A percentile compares a stretch with the other conserved stretches of the same genome.
These are phyloP conservation scores for Trametes versicolor DNA, from an alignment of 1,284 basidiomycete species.

Conservation along the genomic window DNA sequence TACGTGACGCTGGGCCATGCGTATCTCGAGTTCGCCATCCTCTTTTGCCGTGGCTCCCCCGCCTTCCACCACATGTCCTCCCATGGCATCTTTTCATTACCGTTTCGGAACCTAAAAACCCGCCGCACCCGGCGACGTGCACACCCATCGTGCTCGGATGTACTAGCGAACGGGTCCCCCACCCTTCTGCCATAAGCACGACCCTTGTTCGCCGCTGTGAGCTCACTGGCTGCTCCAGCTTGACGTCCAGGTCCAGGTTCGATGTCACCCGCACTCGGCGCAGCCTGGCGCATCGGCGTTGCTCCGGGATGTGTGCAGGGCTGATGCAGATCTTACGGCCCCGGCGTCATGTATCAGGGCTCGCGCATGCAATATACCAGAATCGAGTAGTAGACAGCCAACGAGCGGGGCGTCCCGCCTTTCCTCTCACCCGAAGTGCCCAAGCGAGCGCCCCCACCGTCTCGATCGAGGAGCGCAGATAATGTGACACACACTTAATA, in stretches of 20 bases:
- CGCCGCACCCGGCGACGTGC: conserved; percentile 9
- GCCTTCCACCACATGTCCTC: conserved; percentile 5
- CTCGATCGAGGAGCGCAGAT: background rate
- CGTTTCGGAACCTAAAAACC: conserved; percentile 18
- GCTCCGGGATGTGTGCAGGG: conserved; percentile 9
- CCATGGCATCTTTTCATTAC: conserved; percentile 24
- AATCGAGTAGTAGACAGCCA: background rate
- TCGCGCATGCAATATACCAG: conserved; percentile 1
- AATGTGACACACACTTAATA: background rate
- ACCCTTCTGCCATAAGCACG: conserved; percentile 12
- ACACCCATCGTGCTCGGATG: conserved; percentile 16
- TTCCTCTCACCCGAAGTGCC: background rate
- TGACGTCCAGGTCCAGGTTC: background rate
- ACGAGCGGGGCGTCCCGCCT: background rate
- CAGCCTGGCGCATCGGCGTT: background rate
- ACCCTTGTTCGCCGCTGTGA: conserved; percentile 7
- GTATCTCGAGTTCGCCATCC: background rate
- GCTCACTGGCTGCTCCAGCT: background rate
- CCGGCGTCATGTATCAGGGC: conserved; percentile 4
- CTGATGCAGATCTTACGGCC: conserved; percentile 11
- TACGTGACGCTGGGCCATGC: conserved; percentile 1
- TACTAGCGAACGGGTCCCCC: conserved; percentile 10
- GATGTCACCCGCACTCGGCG: background rate
- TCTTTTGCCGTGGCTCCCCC: conserved; percentile 2
- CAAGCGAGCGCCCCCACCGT: background rate